Base-by-base conservation (phyloP, 2,329 filamentous ascomycete genomes). In the Hypoxylon sp. region DNA sequence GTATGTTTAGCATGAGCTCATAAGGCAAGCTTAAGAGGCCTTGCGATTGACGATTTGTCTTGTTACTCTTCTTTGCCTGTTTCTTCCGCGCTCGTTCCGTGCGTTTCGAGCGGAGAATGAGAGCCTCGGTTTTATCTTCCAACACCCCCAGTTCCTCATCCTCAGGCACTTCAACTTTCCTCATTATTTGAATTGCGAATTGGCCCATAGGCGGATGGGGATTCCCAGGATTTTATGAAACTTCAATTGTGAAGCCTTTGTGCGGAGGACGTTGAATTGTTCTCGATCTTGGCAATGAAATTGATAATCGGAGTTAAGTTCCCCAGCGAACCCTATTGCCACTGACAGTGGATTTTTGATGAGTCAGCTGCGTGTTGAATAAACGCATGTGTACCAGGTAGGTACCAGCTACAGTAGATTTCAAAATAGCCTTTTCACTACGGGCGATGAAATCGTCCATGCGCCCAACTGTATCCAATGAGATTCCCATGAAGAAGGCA, bases 21-120 rank as follows among this genome's bases (percentile, higher is more conserved):
- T 83, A 82, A 0, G 87, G 87, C 0, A 89, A 79, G 66, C 84
- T 81, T 22, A 84, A 70, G 10, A 88, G 75, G 31, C 80, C 77
- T 17, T 70, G 76, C 33, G 78, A 73, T 53, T 72, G 68, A 31
- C 75, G 74, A 26, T 72, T 73, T 3, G 72, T 74, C 64, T 78
- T 81, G 71, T 79, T 78, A 8, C 67, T 65, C 60, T 77, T 81
- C 70, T 81, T 82, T 63, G 82, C 78, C 69, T 82, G 79, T 68
- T 80, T 83, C 71, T 81, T 85, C 68, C 79, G 78, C 17, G 72
- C 77, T 33, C 87, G 83, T 71, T 85, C 82, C 5, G 83, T 87
- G 58, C 84, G 84, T 74, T 87, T 88, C 6, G 86, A 88, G 52
- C 77, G 82, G 24, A 87, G 79, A 0, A 80, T 74, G 13, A 88